Evolutionary conservation across 768 basidiomycete species (phyloP), one percentile per base, ranked within the genome.

Genomic region (Psilocybe azurescens): DNA sequence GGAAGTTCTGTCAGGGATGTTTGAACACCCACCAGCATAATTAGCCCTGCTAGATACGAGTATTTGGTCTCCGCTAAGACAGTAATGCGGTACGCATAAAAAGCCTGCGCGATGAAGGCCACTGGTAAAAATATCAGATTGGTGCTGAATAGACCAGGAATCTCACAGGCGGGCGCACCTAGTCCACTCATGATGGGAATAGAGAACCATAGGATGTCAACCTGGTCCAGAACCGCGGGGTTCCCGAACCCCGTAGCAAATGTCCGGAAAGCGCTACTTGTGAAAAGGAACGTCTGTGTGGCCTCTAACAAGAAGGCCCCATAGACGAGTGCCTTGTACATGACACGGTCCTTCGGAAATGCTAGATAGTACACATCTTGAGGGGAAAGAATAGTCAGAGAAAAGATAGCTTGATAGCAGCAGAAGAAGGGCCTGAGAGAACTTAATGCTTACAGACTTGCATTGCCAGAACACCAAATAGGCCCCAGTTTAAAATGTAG

Each of bases 311-410:
- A 11, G 38, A 61, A 69, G 0, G 64, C 59, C 8, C 48, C 60
- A 29, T 68, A 67, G 13, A 71, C 61, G 2, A 65, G 41, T 30
- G 55, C 14, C 36, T 69, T 69, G 41, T 56, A 55, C 10, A 39
- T 41, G 0, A 38, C 32, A 7, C 59, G 49, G 52, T 71, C 70
- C 29, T 65, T 68, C 1, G 68, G 68, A 49, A 71, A 71, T 14
- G 68, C 70, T 5, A 67, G 58, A 59, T 68, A 71, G 38, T 71
- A 71, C 16, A 71, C 56, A 50, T 71, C 68, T 71, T 10, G 24
- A 20, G 3, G 20, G 14, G 33, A 3, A 14, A 20, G 6, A 54
- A 39, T 38, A 10, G n/a, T 7, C 41, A 9, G 39, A 41, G 16
- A 18, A 33, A n/a, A 16, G 56, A 39, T 53, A 14, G 8, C 36